These are phyloP conservation scores for Penicillium sumatraense DNA, from an alignment of 2,329 filamentous ascomycete genomes.

Conservation along the genomic window DNA sequence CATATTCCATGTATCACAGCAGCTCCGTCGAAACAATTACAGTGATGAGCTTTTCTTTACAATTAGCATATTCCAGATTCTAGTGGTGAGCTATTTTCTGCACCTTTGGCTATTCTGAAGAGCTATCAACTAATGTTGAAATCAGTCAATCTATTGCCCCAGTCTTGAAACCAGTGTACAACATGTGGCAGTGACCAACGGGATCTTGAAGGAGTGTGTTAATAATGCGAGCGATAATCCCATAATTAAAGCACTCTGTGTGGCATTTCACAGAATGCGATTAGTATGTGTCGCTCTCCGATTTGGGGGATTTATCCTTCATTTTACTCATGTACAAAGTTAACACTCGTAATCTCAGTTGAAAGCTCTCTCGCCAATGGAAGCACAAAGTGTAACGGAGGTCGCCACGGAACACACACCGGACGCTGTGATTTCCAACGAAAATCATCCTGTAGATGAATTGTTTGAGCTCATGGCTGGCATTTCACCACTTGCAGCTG, in stretches of 20 bases:
- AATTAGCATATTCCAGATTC: conserved; percentile 3
- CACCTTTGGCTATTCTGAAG: not conserved
- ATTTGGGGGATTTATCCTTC: no score
- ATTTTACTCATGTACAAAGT: not conserved
- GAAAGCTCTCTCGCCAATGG: conserved; percentile 5
- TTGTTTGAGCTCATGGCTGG: conserved; percentile 7
- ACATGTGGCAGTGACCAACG: conserved; percentile 5
- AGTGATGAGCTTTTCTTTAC: conserved; percentile 13
- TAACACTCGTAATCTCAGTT: conserved; percentile 5
- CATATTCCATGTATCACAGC: conserved; percentile 10
- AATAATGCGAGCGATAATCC: not conserved
- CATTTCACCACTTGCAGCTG: not conserved
- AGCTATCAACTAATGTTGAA: not conserved
- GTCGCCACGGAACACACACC: not conserved
- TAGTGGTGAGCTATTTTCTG: conserved; percentile 4
- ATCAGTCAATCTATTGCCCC: conserved; percentile 8
- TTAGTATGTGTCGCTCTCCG: conserved; percentile 1
- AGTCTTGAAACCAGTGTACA: conserved; percentile 4
- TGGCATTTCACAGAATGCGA: conserved; percentile 6
- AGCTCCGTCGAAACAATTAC: conserved; percentile 6
- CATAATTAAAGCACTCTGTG: not conserved
- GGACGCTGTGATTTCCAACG: not conserved
- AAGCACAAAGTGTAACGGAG: not conserved
- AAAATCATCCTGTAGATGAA: not conserved
- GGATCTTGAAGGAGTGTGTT: conserved; percentile 7